Evolutionary conservation across 148 eudicot species (phyloP), one percentile per base, ranked within the genome.

Genomic region (Salicornia ramosissima): DNA sequence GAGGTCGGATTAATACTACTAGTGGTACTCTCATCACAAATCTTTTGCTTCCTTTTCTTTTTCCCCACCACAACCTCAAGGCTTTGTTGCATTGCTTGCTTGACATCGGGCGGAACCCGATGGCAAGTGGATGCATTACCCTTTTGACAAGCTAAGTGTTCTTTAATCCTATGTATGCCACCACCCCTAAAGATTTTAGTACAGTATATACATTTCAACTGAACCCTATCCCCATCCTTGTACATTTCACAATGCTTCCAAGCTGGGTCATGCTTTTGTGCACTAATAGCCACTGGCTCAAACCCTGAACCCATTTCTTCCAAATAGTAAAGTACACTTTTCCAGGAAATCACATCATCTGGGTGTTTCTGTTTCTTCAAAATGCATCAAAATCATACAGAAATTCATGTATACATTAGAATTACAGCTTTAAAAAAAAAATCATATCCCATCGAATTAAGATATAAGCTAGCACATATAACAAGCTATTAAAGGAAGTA

Each of bases 241-340:
- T 73, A 87, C 96, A 90, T 88, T 16, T 90, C 81, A 71, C 88
- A 86, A 75, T 94, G 98, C 71, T 86, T 94, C 98, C 98, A 94
- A 30, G 98, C 95, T 9, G 92, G 98, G 59, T 94, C 98, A 78
- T 87, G 96, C 71, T 90, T 94, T 63, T 90, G 98, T 9, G 98
- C 82, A 56, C 81, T 88, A n/a, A 88, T 80, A 0, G 89, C 79
- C 58, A 90, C 90, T 11, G 82, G 84, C 78, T 88, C 92, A 67
- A 85, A 82, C 75, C 78, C 81, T 53, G 87, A 82, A 67, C 64
- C 74, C 96, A 89, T 89, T 69, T 61, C 43, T 30, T 40, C 51
- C 60, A 50, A 67, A 21, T n/a, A n/a, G n/a, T 36, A 18, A 10
- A 18, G 15, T 40, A n/a, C 3, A 29, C 47, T 62, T 52, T 11